Conservation (phyloP, 176 grass and related monocot species). For the Aechmea fasciata region DNA sequence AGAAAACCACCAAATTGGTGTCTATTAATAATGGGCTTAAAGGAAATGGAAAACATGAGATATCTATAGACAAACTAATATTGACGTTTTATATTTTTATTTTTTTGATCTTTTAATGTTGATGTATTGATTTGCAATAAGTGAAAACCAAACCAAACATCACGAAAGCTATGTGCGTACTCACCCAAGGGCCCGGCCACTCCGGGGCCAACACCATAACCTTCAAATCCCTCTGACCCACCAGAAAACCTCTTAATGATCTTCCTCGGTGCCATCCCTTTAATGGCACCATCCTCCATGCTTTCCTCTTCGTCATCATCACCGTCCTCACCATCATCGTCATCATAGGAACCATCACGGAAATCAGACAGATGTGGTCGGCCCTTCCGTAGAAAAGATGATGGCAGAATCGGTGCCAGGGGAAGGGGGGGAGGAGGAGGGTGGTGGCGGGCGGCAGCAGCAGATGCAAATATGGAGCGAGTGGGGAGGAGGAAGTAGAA, state of each 20-base stretch:
- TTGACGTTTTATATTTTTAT: no score
- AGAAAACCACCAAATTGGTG: no score
- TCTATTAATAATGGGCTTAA: no score
- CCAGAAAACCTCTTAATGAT: constrained; percentile 31
- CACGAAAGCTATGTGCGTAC: constrained; percentile 10
- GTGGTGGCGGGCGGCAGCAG: constrained; percentile 34
- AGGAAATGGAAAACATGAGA: no score
- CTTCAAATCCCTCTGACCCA: constrained; percentile 37
- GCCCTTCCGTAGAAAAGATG: constrained; percentile 27
- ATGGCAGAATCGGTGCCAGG: not conserved
- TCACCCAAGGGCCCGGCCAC: constrained; percentile 37
- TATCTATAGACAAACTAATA: no score
- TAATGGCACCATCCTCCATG: constrained; percentile 34
- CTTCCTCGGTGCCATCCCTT: constrained; percentile 32
- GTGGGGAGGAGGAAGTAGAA: constrained; percentile 86
- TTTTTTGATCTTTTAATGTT: no score
- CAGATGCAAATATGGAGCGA: constrained; percentile 60
- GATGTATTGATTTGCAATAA: not conserved
- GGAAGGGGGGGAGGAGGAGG: constrained; percentile 32
- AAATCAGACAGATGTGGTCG: constrained; percentile 38
- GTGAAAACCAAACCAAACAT: not conserved
- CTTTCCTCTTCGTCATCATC: constrained; percentile 17
- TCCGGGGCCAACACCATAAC: constrained; percentile 37
- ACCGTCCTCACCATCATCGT: constrained; percentile 35
- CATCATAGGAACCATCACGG: constrained; percentile 33